Evolutionary conservation across 1,139 yeast genomes (phyloP).

Genomic region (Insectozyma bohioensis): DNA sequence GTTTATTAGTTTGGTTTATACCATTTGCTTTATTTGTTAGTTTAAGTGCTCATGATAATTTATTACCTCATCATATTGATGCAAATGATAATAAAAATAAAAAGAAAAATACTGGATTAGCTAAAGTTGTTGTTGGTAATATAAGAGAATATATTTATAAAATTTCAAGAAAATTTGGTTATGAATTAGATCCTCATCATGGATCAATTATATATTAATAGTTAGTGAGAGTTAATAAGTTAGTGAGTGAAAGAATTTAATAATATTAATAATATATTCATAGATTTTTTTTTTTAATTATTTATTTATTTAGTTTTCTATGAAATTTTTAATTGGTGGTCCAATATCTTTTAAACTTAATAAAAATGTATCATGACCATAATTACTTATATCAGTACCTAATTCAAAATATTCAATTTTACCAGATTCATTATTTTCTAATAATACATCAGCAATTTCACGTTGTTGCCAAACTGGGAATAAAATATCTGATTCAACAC

Average conservation of each 20-base stretch:
- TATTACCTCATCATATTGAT: conserved; percentile 62
- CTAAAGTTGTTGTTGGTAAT: conserved; percentile 62
- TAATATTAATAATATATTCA: conserved; percentile 1
- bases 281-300: neutral
- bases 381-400: conserved; percentile 71
- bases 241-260: too few relatives aligned
- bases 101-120: conserved; percentile 37
- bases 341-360: conserved; percentile 80
- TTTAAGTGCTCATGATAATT: conserved; percentile 87
- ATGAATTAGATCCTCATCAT: conserved; percentile 60
- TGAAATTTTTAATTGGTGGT: conserved; percentile 64
- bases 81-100: conserved; percentile 28
- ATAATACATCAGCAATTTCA: conserved; percentile 68
- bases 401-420: conserved; percentile 66
- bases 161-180: conserved; percentile 54
- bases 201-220: conserved; percentile 43
- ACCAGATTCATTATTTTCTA: conserved; percentile 28
- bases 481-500: conserved; percentile 87
- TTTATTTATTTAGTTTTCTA: conserved; percentile 20
- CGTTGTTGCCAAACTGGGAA: conserved; percentile 96
- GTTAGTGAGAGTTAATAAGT: conserved; percentile 2
- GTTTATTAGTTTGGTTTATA: conserved; percentile 88
- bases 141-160: conserved; percentile 51
- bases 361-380: conserved; percentile 89
- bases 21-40: conserved; percentile 93